Conservation (phyloP, 768 basidiomycete genomes). For the Boletus rubroflammeus region DNA sequence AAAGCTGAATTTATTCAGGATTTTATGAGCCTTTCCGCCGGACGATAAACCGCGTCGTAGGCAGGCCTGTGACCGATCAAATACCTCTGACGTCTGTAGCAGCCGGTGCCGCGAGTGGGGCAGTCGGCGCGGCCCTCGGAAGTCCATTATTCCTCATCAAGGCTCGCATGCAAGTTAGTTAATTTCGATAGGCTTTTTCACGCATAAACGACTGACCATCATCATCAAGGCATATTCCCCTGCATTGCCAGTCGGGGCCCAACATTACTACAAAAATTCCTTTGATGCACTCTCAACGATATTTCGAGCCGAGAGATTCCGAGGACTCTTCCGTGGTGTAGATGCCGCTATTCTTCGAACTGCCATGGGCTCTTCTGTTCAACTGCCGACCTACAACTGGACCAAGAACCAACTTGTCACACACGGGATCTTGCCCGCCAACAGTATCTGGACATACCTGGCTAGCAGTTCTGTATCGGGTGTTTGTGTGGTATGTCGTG, state of each 20-base stretch:
- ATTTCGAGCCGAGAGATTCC: constrained; percentile 67
- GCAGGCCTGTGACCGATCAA: constrained; percentile 60
- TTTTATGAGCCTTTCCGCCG: constrained; percentile 93
- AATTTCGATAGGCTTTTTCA: not conserved
- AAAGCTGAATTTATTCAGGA: constrained; percentile 45
- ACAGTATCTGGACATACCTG: constrained; percentile 85
- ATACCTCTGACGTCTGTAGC: constrained; percentile 72
- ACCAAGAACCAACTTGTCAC: constrained; percentile 78
- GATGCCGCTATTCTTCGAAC: constrained; percentile 93
- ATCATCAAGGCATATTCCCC: constrained; percentile 82
- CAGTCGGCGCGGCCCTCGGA: constrained; percentile 80
- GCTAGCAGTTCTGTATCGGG: constrained; percentile 88
- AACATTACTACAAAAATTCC: constrained; percentile 86
- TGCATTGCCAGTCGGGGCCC: constrained; percentile 88
- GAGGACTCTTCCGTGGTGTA: constrained; percentile 85
- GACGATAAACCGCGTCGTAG: constrained; percentile 63
- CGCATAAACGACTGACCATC: not conserved
- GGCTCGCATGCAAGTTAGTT: constrained; percentile 87
- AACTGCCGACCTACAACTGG: constrained; percentile 94
- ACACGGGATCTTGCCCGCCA: constrained; percentile 63
- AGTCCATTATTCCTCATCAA: constrained; percentile 95
- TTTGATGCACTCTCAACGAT: constrained; percentile 81
- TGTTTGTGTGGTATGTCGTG: constrained; percentile 74
- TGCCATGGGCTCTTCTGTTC: constrained; percentile 92
- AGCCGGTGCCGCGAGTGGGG: constrained; percentile 88